phyloP scores from a whole-genome alignment of 2,329 filamentous ascomycete species.

The Conoideocrella luteorostrata region DNA sequence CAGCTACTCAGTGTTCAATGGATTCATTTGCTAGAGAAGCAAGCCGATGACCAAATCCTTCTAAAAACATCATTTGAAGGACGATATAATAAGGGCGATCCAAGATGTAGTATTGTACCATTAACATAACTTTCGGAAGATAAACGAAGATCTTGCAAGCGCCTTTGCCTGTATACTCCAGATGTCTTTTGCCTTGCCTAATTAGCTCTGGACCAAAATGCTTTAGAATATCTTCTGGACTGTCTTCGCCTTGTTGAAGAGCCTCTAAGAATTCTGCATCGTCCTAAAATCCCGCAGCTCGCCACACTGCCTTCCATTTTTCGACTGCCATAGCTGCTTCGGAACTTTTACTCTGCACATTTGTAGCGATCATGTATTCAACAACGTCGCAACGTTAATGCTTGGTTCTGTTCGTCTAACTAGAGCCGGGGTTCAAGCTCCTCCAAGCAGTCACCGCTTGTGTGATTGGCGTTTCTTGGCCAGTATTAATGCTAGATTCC shows the following conservation, averaged over 20 bases:
- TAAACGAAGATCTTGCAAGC: background rate
- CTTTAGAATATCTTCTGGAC: background rate
- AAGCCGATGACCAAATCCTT: no score
- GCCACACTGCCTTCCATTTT: background rate
- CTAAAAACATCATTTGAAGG: background rate
- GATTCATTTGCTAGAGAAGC: no score
- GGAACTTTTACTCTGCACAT: background rate
- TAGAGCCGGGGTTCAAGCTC: no score
- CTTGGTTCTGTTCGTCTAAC: no score
- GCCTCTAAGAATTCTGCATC: background rate
- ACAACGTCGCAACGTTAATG: no score
- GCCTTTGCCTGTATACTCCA: background rate
- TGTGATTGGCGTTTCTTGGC: no score
- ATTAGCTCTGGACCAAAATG: background rate
- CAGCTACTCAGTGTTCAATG: no score
- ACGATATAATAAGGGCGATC: background rate
- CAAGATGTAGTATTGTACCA: background rate
- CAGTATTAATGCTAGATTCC: no score
- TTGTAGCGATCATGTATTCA: background rate
- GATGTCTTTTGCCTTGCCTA: background rate
- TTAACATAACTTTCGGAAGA: background rate
- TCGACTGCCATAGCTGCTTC: background rate
- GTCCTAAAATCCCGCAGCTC: background rate
- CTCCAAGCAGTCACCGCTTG: no score
- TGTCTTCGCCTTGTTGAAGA: background rate